Percentiles rank a stretch among this genome's conserved stretches.
phyloP scores from a whole-genome alignment of 192 early-diverging fungal genomes.

The Dimargaris cristalligena region DNA sequence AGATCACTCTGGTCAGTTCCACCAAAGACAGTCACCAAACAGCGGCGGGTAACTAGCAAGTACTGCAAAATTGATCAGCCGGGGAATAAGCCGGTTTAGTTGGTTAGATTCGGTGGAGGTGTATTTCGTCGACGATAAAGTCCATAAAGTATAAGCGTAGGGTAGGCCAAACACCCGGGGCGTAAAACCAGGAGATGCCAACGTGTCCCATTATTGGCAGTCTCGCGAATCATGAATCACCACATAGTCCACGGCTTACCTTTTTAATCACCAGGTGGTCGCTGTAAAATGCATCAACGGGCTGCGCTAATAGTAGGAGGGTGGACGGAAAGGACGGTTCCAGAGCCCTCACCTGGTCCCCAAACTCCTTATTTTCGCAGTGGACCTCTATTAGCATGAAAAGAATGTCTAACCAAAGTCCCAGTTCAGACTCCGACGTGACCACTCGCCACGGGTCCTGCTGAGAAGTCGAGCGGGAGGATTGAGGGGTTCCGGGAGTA shows the following conservation, averaged over 20 bases:
- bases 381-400: conserved; percentile 1
- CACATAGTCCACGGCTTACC: too few relatives aligned
- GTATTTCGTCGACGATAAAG: too few relatives aligned
- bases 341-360: not conserved
- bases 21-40: not conserved
- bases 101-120: too few relatives aligned
- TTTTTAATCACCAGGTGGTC: conserved; percentile 1
- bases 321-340: not conserved
- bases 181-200: too few relatives aligned
- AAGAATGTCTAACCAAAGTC: not conserved
- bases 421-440: not conserved
- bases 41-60: conserved; percentile 2
- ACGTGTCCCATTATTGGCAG: too few relatives aligned
- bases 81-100: too few relatives aligned
- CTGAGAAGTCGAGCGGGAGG: not conserved
- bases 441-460: not conserved
- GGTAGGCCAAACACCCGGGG: too few relatives aligned
- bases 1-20: not conserved
- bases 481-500: too few relatives aligned
- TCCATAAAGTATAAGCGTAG: too few relatives aligned
- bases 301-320: not conserved
- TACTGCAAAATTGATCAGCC: too few relatives aligned
- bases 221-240: too few relatives aligned
- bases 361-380: not conserved
- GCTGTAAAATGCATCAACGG: not conserved